phyloP scores from a whole-genome alignment of 306 rosid genomes.

The Trichosanthes truncata region DNA sequence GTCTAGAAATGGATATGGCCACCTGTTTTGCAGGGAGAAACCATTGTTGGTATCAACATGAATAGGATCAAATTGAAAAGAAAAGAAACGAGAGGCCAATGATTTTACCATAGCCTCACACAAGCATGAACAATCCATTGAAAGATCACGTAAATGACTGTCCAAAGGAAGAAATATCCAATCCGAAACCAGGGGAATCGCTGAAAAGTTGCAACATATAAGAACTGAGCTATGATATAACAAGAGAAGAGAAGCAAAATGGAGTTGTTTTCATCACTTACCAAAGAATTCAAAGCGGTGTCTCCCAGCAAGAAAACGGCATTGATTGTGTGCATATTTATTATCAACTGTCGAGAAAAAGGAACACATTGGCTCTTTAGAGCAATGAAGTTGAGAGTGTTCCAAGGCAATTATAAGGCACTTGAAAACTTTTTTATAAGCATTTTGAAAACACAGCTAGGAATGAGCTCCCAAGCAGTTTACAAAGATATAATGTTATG shows the following conservation, averaged over 20 bases:
- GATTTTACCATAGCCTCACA: conserved; percentile 60
- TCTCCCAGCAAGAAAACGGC: conserved; percentile 87
- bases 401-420: not conserved
- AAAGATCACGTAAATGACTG: conserved; percentile 55
- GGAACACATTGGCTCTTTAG: not conserved
- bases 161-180: conserved; percentile 92
- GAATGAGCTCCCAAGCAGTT: not conserved
- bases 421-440: not conserved
- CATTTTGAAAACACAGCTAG: not conserved
- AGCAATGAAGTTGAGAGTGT: not conserved
- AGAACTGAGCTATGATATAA: not conserved
- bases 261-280: conserved; percentile 24
- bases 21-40: conserved; percentile 45
- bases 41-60: conserved; percentile 10
- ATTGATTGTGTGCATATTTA: conserved; percentile 81
- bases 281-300: conserved; percentile 74
- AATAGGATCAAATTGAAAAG: not conserved
- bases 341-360: conserved; percentile 43
- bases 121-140: conserved; percentile 85
- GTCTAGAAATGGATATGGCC: conserved; percentile 99
- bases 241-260: not conserved
- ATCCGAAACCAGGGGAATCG: conserved; percentile 90
- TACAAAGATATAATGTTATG: not conserved
- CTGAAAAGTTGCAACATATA: conserved; percentile 20
- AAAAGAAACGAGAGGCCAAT: conserved; percentile 3